Base-by-base conservation (phyloP, 2,329 filamentous ascomycete species). In the Westerdykella ornata region DNA sequence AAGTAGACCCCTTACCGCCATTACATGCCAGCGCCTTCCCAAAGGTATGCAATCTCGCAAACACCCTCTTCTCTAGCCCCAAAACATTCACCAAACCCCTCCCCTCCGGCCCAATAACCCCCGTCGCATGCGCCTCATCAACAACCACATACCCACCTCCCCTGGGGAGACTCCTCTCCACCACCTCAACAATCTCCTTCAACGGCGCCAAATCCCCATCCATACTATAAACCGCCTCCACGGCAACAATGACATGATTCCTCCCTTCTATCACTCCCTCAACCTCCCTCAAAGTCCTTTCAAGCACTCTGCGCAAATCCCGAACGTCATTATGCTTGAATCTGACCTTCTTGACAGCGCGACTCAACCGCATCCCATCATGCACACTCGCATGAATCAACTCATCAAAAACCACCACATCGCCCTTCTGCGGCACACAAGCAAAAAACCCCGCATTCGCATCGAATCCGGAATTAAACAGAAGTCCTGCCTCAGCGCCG, bases 331-430 rank as follows among this genome's bases (percentile, higher is more conserved):
- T 81, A 52, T 85, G 82, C 13, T 57, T 51, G 48, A 85, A 85
- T 0, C 72, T 43, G 0, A 75, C 34, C 11, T 49, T 66, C 20
- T 51, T 61, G 0, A 53, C 62, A 0, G 78, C 79, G 1, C 82
- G 73, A 9, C 78, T 80, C 19, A 81, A 52, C n/a, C 73, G 71
- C 81, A 88, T 85, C 0, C 85, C 85, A 56, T 88, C 84, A 42
- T 87, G 84, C 1, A 81, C 77, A 47, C 82, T 86, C 0, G 85
- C 85, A 52, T 89, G 85, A 15, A 89, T 79, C 22, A 83, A 69
- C 58, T 83, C 82, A 54, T 89, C 85, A 52, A 85, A 83, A 0
- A 92, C 59, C 16, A 92, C 72, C 1, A 58, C 46, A 50, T 74
- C 72, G 4, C 66, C 68, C 1, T 52, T 52, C 45, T 73, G 72